Conservation (phyloP, 305 asterid species). For the Fraxinus greggii region DNA sequence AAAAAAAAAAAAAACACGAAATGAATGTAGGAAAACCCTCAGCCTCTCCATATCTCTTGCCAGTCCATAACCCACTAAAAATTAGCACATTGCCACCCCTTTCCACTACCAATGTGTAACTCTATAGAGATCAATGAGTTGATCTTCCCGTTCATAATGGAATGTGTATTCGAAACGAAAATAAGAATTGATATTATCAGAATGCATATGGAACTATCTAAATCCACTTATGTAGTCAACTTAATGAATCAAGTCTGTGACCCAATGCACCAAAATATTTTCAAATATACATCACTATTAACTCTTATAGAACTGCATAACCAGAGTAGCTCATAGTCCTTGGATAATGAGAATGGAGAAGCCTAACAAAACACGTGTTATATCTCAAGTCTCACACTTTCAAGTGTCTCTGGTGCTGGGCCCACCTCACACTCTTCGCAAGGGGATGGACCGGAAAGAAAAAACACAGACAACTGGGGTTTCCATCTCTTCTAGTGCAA, state of each 20-base stretch:
- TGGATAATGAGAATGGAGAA: background rate
- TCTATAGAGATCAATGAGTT: background rate
- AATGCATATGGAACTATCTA: background rate
- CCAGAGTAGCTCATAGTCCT: background rate
- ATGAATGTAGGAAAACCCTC: background rate
- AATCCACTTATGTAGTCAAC: background rate
- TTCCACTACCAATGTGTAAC: background rate
- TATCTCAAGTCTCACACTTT: background rate
- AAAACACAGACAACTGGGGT: background rate
- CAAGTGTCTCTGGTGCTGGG: background rate
- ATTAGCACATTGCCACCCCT: constrained; percentile 2
- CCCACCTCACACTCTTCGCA: background rate
- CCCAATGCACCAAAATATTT: background rate
- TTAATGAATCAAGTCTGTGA: background rate
- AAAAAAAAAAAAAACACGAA: background rate
- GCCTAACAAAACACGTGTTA: background rate
- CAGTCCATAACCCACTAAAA: background rate
- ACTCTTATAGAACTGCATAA: background rate
- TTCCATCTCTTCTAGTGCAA: background rate
- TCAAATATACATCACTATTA: background rate
- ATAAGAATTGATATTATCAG: background rate
- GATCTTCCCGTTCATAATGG: background rate
- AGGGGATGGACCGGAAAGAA: background rate
- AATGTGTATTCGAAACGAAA: background rate
- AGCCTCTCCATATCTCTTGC: background rate